Base-by-base conservation (phyloP, 2,329 filamentous ascomycete genomes). In the Hymenoscyphus albidus region DNA sequence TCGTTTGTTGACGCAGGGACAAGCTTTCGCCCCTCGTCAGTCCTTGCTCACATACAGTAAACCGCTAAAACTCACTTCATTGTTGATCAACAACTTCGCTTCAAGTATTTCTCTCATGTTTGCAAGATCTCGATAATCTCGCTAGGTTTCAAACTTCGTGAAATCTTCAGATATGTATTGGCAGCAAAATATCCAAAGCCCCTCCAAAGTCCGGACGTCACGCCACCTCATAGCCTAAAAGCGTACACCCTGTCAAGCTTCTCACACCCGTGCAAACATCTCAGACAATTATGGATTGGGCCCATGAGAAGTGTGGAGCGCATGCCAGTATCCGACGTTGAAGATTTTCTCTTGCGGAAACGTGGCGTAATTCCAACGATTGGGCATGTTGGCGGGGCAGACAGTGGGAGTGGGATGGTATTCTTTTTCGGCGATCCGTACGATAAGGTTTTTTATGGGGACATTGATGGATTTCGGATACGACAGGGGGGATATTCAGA, bases 41-140 rank as follows among this genome's bases (percentile, higher is more conserved):
- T 32, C 10, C 10, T n/a, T 14, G 9, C 5, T 12, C 32, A 1
- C 16, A 16, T 32, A 16, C 4, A 32, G 10, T n/a, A 32, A 18
- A n/a, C 2, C 3, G 13, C 9, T 44, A 31, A 40, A 69, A 65
- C 57, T 27, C n/a, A 80, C 80, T 75, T 81, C 75, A 69, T 81
- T 80, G 69, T 84, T 81, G 72, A 84, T 83, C 68, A 82, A 81
- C 63, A 83, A 75, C 31, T 77, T 16, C 58, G 68, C 64, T 63
- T 71, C 66, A 65, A 70, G 22, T 14, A 56, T 22, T 14, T 56
- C 54, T 16, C 18, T 1, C 54, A 56, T 56, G 32, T 35, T 56
- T 48, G 44, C 6, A n/a, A n/a, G 13, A 9, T 48, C n/a, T 48
- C 16, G 4, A 7, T 16, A n/a, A 7, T 48, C 7, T 6, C 18